Evolutionary conservation across 2,329 filamentous ascomycete genomes (phyloP), one percentile per base, ranked within the genome.

Genomic region (Gnomoniopsis sp.): DNA sequence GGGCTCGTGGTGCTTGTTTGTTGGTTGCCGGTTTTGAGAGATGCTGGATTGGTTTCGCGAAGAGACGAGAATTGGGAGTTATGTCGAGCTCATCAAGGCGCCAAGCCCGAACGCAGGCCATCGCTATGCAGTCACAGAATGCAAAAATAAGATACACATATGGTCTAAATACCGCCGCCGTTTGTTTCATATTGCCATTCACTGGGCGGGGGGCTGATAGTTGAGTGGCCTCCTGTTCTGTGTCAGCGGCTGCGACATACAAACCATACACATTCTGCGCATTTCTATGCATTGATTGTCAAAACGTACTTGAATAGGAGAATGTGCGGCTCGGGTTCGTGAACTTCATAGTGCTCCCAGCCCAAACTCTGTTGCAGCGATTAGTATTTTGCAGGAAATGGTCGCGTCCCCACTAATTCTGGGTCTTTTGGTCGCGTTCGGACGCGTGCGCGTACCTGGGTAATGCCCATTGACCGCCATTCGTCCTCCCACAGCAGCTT

Each of bases 341-440:
- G 95, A 56, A 99, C 95, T 75, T 99, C 95, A 73, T 99, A 99
- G 75, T 99, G 95, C 74, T 98, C 93, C 95, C 95, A 99, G 59
- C 95, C 95, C 69, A 99, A 80, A 79, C 93, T 98, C 93, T 98
- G 71, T 52, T 48, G 19, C 17, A 23, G 54, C 14, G 15, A 48
- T 22, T 59, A 61, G 56, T 38, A 47, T 14, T 14, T 33, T 48
- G 46, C n/a, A 22, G 46, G 52, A 43, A 48, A 15, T 12, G 26
- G 53, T 55, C 57, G 33, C 21, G 51, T 48, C 30, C 38, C 51
- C 53, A 56, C 34, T 41, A 46, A 4, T 43, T 36, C 23, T 38
- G 44, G 51, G 48, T 53, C 47, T 41, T 23, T 36, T 49, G 43
- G 49, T 50, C 43, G 46, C 17, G 53, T 41, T 8, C n/a, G 41